Base-by-base conservation (phyloP, 148 eudicot species). In the Rheum nobile region DNA sequence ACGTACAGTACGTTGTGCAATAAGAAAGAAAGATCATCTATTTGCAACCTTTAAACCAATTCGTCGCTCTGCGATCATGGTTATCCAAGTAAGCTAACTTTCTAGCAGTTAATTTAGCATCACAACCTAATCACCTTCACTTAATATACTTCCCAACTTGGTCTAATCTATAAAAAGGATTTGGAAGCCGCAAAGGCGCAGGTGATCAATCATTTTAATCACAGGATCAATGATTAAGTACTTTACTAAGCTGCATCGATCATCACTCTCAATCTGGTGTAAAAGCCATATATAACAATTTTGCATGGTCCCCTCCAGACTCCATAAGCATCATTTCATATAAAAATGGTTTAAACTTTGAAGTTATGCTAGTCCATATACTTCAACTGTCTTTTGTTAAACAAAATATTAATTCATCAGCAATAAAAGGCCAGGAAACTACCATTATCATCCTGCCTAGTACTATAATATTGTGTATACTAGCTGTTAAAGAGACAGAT, bases 271-370 rank as follows among this genome's bases (percentile, higher is more conserved):
- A n/a, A n/a, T 50, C 57, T 50, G 9, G 39, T 22, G 21, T 65
- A 65, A 65, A 32, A 65, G 69, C 69, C 41, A 65, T 65, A n/a
- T n/a, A n/a, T n/a, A 28, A 4, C 68, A 61, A 61, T 61, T 61
- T 61, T 9, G 16, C n/a, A 14, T 31, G 68, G 68, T 61, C 68
- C 68, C 65, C 31, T 26, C 31, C 32, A 50, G 22, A 48, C 29
- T 54, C 13, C 63, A 29, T 26, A 59, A 59, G 67, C 67, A 4
- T 28, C 67, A 59, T 29, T 29, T 11, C 11, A 31, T 61, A 28
- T 28, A 65, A 32, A 16, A 26, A 59, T 12, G 28, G 6, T 59
- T 29, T 59, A 28, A n/a, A n/a, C 19, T 21, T 21, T 54, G 4
- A 54, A 24, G 61, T 54, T 54, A 54, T 21, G 14, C 61, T 54